Percentiles rank a stretch among this genome's conserved stretches.
phyloP scores from a whole-genome alignment of 257 asterid species.

The Plantago major region DNA sequence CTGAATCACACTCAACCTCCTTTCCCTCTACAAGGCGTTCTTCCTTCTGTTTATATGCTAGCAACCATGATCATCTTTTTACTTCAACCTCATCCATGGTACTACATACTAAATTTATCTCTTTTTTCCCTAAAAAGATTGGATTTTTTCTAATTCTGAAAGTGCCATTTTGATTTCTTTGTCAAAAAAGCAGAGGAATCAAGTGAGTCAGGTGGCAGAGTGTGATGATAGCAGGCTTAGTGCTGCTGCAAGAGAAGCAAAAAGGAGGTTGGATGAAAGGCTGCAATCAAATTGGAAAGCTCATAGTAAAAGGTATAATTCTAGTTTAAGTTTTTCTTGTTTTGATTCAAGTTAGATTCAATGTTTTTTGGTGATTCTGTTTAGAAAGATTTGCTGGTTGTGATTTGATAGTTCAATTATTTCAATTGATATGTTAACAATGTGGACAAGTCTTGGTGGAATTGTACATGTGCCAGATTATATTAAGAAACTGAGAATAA shows the following conservation, averaged over 20 bases:
- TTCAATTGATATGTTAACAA: too few relatives aligned
- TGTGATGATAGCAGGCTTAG: slow-evolving; percentile 8
- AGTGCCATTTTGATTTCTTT: neutral
- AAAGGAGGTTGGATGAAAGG: slow-evolving; percentile 32
- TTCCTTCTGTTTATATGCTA: slow-evolving; percentile 42
- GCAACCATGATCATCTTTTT: slow-evolving; percentile 32
- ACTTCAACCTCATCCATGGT: slow-evolving; percentile 15
- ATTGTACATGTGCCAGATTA: too few relatives aligned
- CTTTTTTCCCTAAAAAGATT: neutral
- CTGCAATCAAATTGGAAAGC: slow-evolving; percentile 20
- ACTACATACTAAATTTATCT: neutral
- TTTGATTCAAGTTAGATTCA: too few relatives aligned
- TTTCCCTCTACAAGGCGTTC: slow-evolving; percentile 32
- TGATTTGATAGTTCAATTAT: too few relatives aligned
- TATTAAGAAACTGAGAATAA: too few relatives aligned
- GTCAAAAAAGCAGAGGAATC: neutral
- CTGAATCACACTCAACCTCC: neutral
- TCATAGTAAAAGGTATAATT: slow-evolving; percentile 19
- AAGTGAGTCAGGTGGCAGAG: neutral
- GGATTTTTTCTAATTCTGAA: neutral
- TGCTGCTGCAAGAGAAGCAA: slow-evolving; percentile 34
- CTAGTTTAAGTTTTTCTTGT: neutral
- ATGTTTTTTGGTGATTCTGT: too few relatives aligned
- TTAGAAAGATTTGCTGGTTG: too few relatives aligned
- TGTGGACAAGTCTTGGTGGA: too few relatives aligned